Evolutionary conservation across 345 rosid species (phyloP), one percentile per base, ranked within the genome.

Genomic region (Viola odorata): DNA sequence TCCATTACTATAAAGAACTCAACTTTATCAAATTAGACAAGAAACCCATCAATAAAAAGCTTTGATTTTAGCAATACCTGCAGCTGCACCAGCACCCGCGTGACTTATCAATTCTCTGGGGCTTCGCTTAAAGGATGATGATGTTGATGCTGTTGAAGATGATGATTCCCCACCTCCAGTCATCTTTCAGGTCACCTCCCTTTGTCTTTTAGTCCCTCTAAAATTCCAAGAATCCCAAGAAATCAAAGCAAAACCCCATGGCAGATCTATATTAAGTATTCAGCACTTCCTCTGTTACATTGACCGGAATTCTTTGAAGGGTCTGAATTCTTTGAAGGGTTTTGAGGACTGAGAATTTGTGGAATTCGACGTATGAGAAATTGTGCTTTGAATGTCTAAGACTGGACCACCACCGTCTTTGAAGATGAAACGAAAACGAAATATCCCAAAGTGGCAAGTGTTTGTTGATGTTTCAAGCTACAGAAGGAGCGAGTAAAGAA

Each of bases 51-150:
- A 41, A 7, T 40, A 8, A 37, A 67, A 38, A 39, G 45, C 57
- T 45, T 60, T 63, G 8, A 13, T 36, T 53, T 11, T 10, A 4
- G 11, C 61, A 82, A 63, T 6, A 94, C 99, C 97, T 36, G 97
- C 97, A 13, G 95, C 73, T 44, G 96, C 99, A 60, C 99, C 97
- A 48, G 99, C 85, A 8, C 76, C 83, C 56, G 84, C 99, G 70
- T 86, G 77, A 73, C 75, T 70, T 7, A 79, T 50, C 5, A 68
- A 58, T 14, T 81, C 87, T 8, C 87, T 72, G 54, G 72, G 48
- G 63, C 63, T 77, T 39, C 70, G 71, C 73, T 65, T 61, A 40
- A 80, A 63, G 14, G 57, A 60, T 0, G 82, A 79, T 50, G 32
- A 23, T 23, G 32, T 23, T 23, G 32, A 23, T 23, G 32, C 32